Evolutionary conservation across 192 early-diverging fungal genomes (phyloP), one percentile per base, ranked within the genome.

Genomic region (Physocladia obscura): DNA sequence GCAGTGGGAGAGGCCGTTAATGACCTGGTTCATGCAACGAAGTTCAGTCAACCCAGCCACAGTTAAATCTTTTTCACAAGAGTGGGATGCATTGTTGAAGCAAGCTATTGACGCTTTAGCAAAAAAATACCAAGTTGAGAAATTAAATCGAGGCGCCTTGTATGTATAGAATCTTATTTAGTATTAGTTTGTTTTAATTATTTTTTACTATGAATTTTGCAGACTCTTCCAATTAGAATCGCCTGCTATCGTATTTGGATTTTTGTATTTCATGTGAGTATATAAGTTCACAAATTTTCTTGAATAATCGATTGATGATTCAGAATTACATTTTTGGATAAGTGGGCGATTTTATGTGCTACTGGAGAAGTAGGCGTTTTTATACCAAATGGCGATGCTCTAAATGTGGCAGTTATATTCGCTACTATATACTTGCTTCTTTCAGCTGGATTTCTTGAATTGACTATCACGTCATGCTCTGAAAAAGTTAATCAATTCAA

Each of bases 191-290:
- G n/a, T n/a, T 13, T 8, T n/a, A n/a, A 44, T 44, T 44, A n/a
- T 8, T 13, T n/a, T n/a, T n/a, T n/a, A n/a, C n/a, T n/a, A n/a
- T n/a, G n/a, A n/a, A n/a, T n/a, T n/a, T 44, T 44, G 40, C 49
- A 71, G 81, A 36, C 49, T 80, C 5, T 80, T 77, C 54, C 51
- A 69, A 4, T 67, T 80, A 37, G 79, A 80, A 67, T 36, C 61
- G 26, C 70, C 79, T 15, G 79, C 79, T 49, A 81, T 80, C 38
- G 32, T 26, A 22, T 80, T 77, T 40, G 79, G 79, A 22, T 70
- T 80, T 2, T 48, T 80, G 27, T 80, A 80, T 55, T 80, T 80
- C 62, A 30, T 80, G n/a, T n/a, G n/a, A n/a, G n/a, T n/a, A n/a
- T n/a, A n/a, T n/a, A n/a, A n/a, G n/a, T n/a, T n/a, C n/a, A n/a